Evolutionary conservation across 78 protist species (phyloP).

Genomic region (Dictyostelium brefeldianum): DNA sequence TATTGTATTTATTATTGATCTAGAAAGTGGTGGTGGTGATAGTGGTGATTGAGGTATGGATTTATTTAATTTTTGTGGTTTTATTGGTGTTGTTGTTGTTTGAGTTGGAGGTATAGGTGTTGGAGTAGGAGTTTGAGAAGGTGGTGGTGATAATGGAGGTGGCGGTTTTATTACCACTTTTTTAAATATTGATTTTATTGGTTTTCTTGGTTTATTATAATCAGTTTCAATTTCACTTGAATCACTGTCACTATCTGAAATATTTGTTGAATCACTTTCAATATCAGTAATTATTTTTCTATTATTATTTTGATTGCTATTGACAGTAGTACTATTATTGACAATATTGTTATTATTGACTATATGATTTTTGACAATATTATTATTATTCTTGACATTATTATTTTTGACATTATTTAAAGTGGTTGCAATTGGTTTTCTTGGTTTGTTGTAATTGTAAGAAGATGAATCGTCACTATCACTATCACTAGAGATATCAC

Average conservation of each 20-base stretch:
- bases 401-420: neutral
- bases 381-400: neutral
- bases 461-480: neutral
- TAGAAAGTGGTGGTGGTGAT: no score
- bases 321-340: neutral
- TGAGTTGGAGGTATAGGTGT: neutral
- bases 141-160: neutral
- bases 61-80: neutral
- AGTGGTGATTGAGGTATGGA: no score
- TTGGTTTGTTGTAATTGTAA: neutral
- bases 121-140: no score
- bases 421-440: neutral
- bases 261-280: neutral
- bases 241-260: neutral
- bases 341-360: slow-evolving; percentile 1
- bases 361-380: slow-evolving; percentile 7
- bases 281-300: neutral
- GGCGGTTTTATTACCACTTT: neutral
- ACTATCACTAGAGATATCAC: neutral
- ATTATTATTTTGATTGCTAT: neutral
- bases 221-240: slow-evolving; percentile 9
- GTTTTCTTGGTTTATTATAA: slow-evolving; percentile 2
- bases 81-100: neutral
- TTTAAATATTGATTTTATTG: neutral
- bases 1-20: no score